A percentile compares a stretch with the other conserved stretches of the same genome.
phyloP scores from a whole-genome alignment of 2,329 filamentous ascomycete genomes.

The Penicillium polonicum region DNA sequence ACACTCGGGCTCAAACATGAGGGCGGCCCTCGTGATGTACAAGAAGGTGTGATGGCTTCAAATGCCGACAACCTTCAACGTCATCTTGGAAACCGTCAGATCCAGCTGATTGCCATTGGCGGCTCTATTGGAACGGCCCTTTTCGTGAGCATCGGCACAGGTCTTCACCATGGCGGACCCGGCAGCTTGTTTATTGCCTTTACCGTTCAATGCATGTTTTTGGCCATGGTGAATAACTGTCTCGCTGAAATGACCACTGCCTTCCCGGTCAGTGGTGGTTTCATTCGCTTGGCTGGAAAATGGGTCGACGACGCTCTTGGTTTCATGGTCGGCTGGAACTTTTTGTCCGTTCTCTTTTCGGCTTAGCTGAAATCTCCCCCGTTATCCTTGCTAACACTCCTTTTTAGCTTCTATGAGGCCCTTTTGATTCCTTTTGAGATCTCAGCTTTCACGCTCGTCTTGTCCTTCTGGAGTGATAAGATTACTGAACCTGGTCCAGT shows the following conservation, averaged over 20 bases:
- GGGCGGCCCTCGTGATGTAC: constrained; percentile 18
- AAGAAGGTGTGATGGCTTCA: constrained; percentile 29
- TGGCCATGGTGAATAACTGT: constrained; percentile 41
- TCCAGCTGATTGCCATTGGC: constrained; percentile 40
- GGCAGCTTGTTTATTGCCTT: constrained; percentile 41
- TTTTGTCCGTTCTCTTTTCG: constrained; percentile 34
- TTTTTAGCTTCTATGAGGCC: constrained; percentile 39
- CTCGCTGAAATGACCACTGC: constrained; percentile 49
- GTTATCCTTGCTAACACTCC: constrained; percentile 5
- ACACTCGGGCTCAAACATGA: constrained; percentile 15
- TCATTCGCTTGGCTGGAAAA: constrained; percentile 43
- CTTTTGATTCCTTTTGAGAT: constrained; percentile 45
- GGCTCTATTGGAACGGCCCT: constrained; percentile 43
- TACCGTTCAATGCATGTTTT: constrained; percentile 29
- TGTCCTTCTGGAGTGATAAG: constrained; percentile 38
- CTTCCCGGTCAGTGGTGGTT: constrained; percentile 43
- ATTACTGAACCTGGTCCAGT: constrained; percentile 33
- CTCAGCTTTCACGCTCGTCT: constrained; percentile 42
- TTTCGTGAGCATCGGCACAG: constrained; percentile 41
- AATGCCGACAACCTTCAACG: constrained; percentile 26
- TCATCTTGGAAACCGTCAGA: constrained; percentile 26
- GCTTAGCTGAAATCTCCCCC: neutral
- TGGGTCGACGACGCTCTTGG: constrained; percentile 50
- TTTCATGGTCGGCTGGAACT: constrained; percentile 50
- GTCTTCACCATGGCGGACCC: constrained; percentile 40